Evolutionary conservation across 768 basidiomycete species (phyloP).

Genomic region (Calocybe cyanea): DNA sequence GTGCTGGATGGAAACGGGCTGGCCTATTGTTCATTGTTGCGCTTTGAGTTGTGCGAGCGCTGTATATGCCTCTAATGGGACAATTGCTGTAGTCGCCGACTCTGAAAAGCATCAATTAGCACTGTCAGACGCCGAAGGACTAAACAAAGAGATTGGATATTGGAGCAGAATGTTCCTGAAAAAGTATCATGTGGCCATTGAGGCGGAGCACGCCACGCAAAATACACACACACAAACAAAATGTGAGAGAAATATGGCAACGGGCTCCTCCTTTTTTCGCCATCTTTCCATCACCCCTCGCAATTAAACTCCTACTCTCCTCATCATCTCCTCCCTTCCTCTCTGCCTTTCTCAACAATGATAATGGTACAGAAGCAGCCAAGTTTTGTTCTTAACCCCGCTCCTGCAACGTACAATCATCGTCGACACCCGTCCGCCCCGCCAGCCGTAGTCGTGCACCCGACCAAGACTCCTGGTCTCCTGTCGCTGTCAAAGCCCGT

Average conservation of each 20-base stretch:
- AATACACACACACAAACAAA: slow-evolving; percentile 23
- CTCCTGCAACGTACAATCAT: slow-evolving; percentile 35
- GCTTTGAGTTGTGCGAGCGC: too few species aligned
- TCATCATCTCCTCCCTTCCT: slow-evolving; percentile 16
- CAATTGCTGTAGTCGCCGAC: too few species aligned
- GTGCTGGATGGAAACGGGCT: too few species aligned
- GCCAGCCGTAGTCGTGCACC: slow-evolving; percentile 62
- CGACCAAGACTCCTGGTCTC: slow-evolving; percentile 71
- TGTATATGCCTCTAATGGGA: too few species aligned
- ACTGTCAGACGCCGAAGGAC: too few species aligned
- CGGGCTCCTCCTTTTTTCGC: slow-evolving; percentile 11
- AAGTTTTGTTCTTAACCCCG: slow-evolving; percentile 25
- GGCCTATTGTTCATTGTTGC: too few species aligned
- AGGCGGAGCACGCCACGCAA: slow-evolving; percentile 17
- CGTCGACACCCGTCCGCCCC: slow-evolving; percentile 69
- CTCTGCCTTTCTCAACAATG: slow-evolving; percentile 28
- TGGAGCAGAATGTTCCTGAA: not conserved
- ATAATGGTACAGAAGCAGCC: slow-evolving; percentile 47
- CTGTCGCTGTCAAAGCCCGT: slow-evolving; percentile 55
- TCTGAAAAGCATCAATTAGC: too few species aligned
- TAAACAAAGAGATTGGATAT: not conserved
- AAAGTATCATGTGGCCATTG: not conserved
- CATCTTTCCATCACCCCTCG: slow-evolving; percentile 16
- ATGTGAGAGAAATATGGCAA: slow-evolving; percentile 14
- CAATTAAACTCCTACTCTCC: slow-evolving; percentile 16